These are phyloP conservation scores for Cercospora sojina DNA, from an alignment of 2,329 filamentous ascomycete genomes.

Conservation along the genomic window DNA sequence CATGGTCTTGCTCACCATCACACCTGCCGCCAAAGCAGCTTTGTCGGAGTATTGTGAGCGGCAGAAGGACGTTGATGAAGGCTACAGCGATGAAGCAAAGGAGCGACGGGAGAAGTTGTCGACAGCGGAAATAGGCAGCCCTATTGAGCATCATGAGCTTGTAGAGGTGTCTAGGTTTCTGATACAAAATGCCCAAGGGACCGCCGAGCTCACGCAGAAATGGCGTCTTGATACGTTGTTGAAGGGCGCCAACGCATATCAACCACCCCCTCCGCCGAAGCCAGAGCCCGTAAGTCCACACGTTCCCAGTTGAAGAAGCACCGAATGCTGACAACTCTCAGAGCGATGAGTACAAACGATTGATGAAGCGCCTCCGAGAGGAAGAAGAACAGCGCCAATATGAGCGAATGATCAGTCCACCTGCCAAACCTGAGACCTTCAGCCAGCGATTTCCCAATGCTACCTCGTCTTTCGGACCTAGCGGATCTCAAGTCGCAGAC, in stretches of 20 bases:
- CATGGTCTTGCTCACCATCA: slow-evolving; percentile 81
- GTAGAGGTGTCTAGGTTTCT: slow-evolving; percentile 60
- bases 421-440: slow-evolving; percentile 57
- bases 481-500: slow-evolving; percentile 44
- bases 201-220: slow-evolving; percentile 14
- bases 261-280: slow-evolving; percentile 77
- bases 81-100: slow-evolving; percentile 12
- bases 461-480: slow-evolving; percentile 47
- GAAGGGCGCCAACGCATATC: slow-evolving; percentile 68
- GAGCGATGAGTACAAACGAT: slow-evolving; percentile 77
- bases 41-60: slow-evolving; percentile 43
- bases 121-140: slow-evolving; percentile 55
- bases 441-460: slow-evolving; percentile 58
- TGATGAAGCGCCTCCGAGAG: slow-evolving; percentile 81
- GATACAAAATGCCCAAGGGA: slow-evolving; percentile 34
- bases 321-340: slow-evolving; percentile 40
- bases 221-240: slow-evolving; percentile 69
- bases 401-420: slow-evolving; percentile 71
- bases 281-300: slow-evolving; percentile 64
- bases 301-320: neutral
- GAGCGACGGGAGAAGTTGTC: slow-evolving; percentile 21
- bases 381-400: slow-evolving; percentile 82
- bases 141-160: slow-evolving; percentile 70
- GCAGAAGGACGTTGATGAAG: slow-evolving; percentile 12
- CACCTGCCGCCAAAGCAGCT: slow-evolving; percentile 64